Evolutionary conservation across 306 rosid genomes (phyloP), one percentile per base, ranked within the genome.

Genomic region (Quercus parvula): DNA sequence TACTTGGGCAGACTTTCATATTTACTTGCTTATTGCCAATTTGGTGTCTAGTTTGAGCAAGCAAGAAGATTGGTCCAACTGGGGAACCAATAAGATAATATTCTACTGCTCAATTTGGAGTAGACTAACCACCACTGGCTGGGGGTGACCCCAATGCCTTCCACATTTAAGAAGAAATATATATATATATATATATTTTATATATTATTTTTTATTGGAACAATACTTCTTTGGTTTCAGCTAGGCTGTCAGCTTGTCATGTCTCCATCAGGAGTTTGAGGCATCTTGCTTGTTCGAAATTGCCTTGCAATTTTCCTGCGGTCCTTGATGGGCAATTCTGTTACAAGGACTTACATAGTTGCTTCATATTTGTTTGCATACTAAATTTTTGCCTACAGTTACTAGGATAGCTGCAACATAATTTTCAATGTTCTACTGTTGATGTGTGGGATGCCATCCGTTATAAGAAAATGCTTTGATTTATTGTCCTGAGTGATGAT

Each of bases 321-420:
- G 49, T 31, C 18, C 71, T 67, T 8, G n/a, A 18, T 33, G 71
- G 7, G 15, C 71, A 67, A 33, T 67, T 66, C 46, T 31, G 71
- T 18, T 31, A 18, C 71, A 31, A 66, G 49, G 25, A 10, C 46
- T 76, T 73, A 20, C 58, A 24, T 63, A 64, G 41, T 20, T 80
- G 69, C 59, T 63, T 64, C 56, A 25, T 18, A 56, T 62, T 18
- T 68, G 70, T 33, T 73, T 74, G n/a, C 30, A 5, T 73, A 62
- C n/a, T 62, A 25, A 5, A 22, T 71, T 66, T 77, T 84, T 72
- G 75, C 51, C 51, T 73, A 58, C 75, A 35, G 44, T 44, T 46
- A 49, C 59, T 6, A 49, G 25, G 59, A 44, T 25, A 71, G 35
- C 14, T 22, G 38, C 58, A 70, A 71, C 33, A 27, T 41, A 38